Percentiles rank a stretch among this genome's conserved stretches.
phyloP scores from a whole-genome alignment of 495 filamentous ascomycete genomes.

The Hyaloscypha variabilis region DNA sequence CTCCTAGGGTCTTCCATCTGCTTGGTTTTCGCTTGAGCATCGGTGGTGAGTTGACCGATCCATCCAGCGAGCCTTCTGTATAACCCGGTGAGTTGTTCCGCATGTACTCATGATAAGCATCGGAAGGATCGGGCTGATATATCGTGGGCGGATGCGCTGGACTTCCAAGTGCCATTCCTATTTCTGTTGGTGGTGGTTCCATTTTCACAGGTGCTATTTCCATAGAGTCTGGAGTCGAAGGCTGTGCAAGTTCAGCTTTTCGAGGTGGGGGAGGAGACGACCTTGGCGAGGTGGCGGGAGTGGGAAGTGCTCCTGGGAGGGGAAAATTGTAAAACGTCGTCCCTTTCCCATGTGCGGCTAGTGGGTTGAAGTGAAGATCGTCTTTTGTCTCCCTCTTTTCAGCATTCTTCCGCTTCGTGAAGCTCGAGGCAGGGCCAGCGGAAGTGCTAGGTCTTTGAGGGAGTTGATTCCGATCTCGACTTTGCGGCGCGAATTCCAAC shows the following conservation, averaged over 20 bases:
- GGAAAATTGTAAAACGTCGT: conserved; percentile 36
- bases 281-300: conserved; percentile 45
- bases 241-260: conserved; percentile 30
- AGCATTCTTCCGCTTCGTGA: conserved; percentile 21
- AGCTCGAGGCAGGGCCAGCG: conserved; percentile 20
- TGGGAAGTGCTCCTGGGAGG: conserved; percentile 41
- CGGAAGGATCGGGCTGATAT: conserved; percentile 30
- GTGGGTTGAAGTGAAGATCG: conserved; percentile 47
- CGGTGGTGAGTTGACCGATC: conserved; percentile 30
- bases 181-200: conserved; percentile 30
- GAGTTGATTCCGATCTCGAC: conserved; percentile 21
- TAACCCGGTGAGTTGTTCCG: conserved; percentile 20
- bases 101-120: conserved; percentile 19
- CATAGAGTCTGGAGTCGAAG: conserved; percentile 44
- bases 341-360: conserved; percentile 24
- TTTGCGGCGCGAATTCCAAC: conserved; percentile 19
- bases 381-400: conserved; percentile 47
- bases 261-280: conserved; percentile 29
- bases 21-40: conserved; percentile 42
- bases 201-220: conserved; percentile 31
- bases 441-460: conserved; percentile 32
- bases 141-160: conserved; percentile 38
- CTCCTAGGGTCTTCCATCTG: conserved; percentile 51
- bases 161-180: conserved; percentile 64
- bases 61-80: conserved; percentile 32